phyloP scores from a whole-genome alignment of 768 basidiomycete genomes.

The Termitomyces sp. region DNA sequence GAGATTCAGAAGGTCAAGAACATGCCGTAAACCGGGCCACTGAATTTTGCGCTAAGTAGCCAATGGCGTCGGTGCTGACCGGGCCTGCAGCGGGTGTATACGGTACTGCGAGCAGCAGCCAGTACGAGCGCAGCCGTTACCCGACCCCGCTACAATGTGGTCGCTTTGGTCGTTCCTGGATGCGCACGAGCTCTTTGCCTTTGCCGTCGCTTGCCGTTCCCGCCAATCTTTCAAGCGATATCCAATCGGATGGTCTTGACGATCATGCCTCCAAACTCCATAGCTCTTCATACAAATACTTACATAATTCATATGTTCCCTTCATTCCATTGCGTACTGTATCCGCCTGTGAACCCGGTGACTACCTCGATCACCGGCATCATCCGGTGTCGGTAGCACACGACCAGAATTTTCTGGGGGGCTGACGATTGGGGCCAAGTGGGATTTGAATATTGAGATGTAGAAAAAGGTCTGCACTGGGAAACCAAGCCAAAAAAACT shows the following conservation, averaged over 20 bases:
- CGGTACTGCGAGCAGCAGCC: not conserved
- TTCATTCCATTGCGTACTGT: too few relatives aligned
- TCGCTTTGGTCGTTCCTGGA: slow-evolving; percentile 2
- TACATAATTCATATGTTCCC: not conserved
- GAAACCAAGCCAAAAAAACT: not conserved
- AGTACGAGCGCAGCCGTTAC: not conserved
- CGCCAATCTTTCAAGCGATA: not conserved
- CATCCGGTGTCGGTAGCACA: slow-evolving; percentile 1
- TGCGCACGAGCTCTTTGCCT: slow-evolving; percentile 1
- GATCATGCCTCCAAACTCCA: not conserved
- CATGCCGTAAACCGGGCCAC: not conserved
- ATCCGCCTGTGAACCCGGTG: too few relatives aligned
- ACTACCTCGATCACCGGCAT: slow-evolving; percentile 4
- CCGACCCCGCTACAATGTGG: not conserved
- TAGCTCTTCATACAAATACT: not conserved
- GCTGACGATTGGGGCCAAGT: not conserved
- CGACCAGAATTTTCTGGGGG: not conserved
- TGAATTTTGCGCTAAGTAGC: not conserved
- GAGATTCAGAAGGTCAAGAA: not conserved
- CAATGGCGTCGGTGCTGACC: not conserved
- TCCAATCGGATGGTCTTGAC: not conserved
- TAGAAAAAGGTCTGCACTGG: not conserved
- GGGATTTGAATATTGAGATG: not conserved
- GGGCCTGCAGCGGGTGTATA: not conserved
- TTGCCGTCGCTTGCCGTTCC: not conserved